Base-by-base conservation (phyloP, 2,329 filamentous ascomycete species). In the Trichoderma sp. region DNA sequence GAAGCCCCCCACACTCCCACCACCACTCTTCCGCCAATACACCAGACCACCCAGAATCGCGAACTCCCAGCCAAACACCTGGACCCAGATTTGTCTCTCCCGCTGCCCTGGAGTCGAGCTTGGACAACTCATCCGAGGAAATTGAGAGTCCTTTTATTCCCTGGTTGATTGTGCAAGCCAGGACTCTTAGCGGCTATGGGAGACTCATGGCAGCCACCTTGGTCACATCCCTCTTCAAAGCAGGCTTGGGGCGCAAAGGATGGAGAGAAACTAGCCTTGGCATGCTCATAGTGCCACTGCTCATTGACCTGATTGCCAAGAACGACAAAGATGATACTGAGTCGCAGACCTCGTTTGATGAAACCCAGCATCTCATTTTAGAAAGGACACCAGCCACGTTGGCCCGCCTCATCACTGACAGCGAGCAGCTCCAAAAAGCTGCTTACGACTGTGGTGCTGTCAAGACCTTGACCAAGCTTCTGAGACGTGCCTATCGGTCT, bases 401-500 rank as follows among this genome's bases (percentile, higher is more conserved):
- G 73, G 94, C 95, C 18, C 91, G 92, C 63, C 87, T 98, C 53
- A 91, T 98, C 21, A 91, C 91, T 31, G 94, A 97, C 80, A 95
- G 92, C 81, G 91, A 93, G 76, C 89, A 90, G 75, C 87, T 98
- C 71, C 96, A 98, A 83, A 93, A 92, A 79, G 92, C 94, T 50
- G 95, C 95, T 0, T 93, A 92, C 60, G 94, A 98, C 76, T 88
- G 87, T 75, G 83, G 86, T 31, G 88, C 86, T 1, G 84, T 89
- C 65, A 86, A 85, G 78, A 83, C 84, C 2, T 80, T 89, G 38
- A 85, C 84, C 73, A 87, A 85, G 71, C 83, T 90, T 14, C 81
- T 91, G 7, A 88, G 88, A 77, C 84, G 85, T 18, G 86, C 88
- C 8, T 91, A 90, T 77, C 85, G 87, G 21, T 85, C 87, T 0